Evolutionary conservation across 768 basidiomycete species (phyloP).

Genomic region (Serendipita sp.): DNA sequence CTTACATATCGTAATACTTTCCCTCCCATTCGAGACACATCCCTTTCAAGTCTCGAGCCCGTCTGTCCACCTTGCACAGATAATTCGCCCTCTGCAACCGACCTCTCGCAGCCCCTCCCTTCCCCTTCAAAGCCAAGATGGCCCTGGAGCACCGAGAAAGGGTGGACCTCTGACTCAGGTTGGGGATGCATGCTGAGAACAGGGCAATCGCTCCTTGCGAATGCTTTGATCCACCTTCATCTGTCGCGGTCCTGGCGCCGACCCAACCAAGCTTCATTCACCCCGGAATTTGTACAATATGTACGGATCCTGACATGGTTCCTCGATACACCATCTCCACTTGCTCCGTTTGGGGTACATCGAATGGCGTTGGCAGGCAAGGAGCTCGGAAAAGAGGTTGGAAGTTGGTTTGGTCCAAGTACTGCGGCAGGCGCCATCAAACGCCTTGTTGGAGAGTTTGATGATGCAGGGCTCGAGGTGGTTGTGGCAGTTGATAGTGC

Average conservation of each 20-base stretch:
- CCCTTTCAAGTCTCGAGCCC: conserved; percentile 22
- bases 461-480: conserved; percentile 66
- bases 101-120: conserved; percentile 19
- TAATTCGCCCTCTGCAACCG: conserved; percentile 13
- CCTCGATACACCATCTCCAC: conserved; percentile 69
- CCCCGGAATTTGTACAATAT: conserved; percentile 65
- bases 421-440: conserved; percentile 95
- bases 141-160: conserved; percentile 48
- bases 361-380: conserved; percentile 92
- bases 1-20: conserved; percentile 87
- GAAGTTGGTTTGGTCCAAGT: conserved; percentile 96
- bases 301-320: conserved; percentile 92
- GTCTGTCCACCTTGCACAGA: conserved; percentile 23
- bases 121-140: conserved; percentile 46
- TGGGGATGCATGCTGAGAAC: conserved; percentile 92
- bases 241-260: conserved; percentile 74
- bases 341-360: conserved; percentile 88
- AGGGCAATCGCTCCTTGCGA: conserved; percentile 70
- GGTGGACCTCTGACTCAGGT: conserved; percentile 70
- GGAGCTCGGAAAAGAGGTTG: conserved; percentile 85
- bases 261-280: conserved; percentile 42
- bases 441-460: conserved; percentile 64
- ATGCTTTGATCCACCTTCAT: conserved; percentile 59
- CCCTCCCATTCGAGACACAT: conserved; percentile 54
- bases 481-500: conserved; percentile 69